Percentiles rank a stretch among this genome's conserved stretches.
These are phyloP conservation scores for Penicillium cinerascens DNA, from an alignment of 495 filamentous ascomycete species.

Conservation along the genomic window DNA sequence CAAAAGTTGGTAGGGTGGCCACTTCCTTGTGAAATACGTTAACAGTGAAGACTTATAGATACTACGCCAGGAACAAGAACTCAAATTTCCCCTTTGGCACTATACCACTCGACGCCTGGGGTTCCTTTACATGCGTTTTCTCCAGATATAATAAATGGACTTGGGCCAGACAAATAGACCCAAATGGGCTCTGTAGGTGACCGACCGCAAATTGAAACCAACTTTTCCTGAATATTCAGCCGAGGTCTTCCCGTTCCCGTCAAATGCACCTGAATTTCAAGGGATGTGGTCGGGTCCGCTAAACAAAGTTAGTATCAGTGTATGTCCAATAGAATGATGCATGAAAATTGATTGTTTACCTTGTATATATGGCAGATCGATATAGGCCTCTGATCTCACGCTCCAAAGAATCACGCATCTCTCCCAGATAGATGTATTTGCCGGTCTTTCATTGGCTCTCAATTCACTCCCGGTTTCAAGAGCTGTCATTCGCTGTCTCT, in stretches of 20 bases:
- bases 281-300: slow-evolving; percentile 1
- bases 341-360: background rate
- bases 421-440: slow-evolving; percentile 4
- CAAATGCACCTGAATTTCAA: slow-evolving; percentile 6
- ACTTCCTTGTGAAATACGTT: too few relatives aligned
- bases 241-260: slow-evolving; percentile 4
- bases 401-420: slow-evolving; percentile 5
- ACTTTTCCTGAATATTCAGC: background rate
- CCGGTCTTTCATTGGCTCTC: background rate
- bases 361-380: slow-evolving; percentile 1
- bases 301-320: slow-evolving; percentile 4
- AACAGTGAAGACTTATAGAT: too few relatives aligned
- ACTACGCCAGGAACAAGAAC: too few relatives aligned
- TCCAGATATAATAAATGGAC: slow-evolving; percentile 5
- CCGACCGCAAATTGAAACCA: background rate
- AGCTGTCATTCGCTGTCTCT: slow-evolving; percentile 2
- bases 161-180: slow-evolving; percentile 9
- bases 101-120: slow-evolving; percentile 6
- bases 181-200: background rate
- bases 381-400: slow-evolving; percentile 4
- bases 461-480: background rate
- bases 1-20: too few relatives aligned
- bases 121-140: slow-evolving; percentile 5
- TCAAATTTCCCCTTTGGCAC: slow-evolving; percentile 1
- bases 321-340: background rate